Evolutionary conservation across 2,329 filamentous ascomycete species (phyloP), one percentile per base, ranked within the genome.

Genomic region (Aspergillus tanneri): DNA sequence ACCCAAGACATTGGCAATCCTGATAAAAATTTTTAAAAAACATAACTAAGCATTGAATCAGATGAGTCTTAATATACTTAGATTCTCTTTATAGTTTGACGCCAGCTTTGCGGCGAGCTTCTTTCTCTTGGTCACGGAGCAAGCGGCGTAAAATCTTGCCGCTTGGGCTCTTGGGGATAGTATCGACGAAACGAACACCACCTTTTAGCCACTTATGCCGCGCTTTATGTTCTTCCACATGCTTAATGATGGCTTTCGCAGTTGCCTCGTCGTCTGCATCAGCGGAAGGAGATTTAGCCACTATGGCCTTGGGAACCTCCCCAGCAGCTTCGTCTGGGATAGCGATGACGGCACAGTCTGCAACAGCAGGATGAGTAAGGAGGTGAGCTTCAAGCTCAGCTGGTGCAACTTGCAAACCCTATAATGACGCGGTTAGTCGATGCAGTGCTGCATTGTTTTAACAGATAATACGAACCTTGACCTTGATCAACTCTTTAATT

Each of bases 341-440:
- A 11, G 85, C 84, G 55, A 93, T 89, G 6, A 95, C 88, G 11
- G 88, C 84, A 57, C 83, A 87, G 68, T 95, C 88, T 35, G 82
- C 81, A n/a, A 93, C 88, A 9, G 78, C 77, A 0, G 84, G 82
- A 64, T 92, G 88, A 0, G 83, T 80, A 11, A 95, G 81, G 4
- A 95, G 76, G 60, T 90, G 86, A 1, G 87, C 85, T 70, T 95
- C 88, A 1, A 95, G 80, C 65, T 93, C 88, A 2, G 88, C 88
- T 0, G 88, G 88, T 0, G 88, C 87, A 18, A 93, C 88, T 82
- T 93, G 88, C 50, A 86, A 76, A 48, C 88, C 89, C 83, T 89
- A 71, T 11, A 40, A 38, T 16, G 46, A 14, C 5, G 10, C 39
- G 21, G 14, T 52, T 43, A 55, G 47, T 27, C 8, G 39, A 19